Base-by-base conservation (phyloP, 768 basidiomycete species). In the Coprinopsis sp. region DNA sequence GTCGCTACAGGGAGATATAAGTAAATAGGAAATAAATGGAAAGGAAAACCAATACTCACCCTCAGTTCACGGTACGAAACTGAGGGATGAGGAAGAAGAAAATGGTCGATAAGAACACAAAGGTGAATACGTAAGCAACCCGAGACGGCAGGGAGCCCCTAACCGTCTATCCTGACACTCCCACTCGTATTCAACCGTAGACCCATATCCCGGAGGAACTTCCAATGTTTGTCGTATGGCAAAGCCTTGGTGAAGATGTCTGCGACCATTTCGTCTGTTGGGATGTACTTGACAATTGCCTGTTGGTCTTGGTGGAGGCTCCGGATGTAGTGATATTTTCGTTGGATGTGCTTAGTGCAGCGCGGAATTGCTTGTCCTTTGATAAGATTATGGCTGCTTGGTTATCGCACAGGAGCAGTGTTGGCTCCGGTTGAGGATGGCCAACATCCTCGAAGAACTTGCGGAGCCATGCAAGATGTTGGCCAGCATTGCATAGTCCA, bases 291-390 rank as follows among this genome's bases (percentile, higher is more conserved):
- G 1, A 52, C 43, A 2, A 8, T n/a, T 3, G 49, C 54, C 12
- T 39, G 34, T 16, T 46, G 53, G 14, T 44, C 50, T n/a, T 65
- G 50, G 22, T 39, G 23, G 3, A 41, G 11, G 16, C 24, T 55
- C 0, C 62, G 59, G 19, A 68, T 51, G 37, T 58, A 63, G 44
- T 69, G 66, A 47, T 64, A 62, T 14, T 60, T 59, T 13, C 64
- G 54, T 36, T 67, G 60, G 44, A 72, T 71, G 55, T 72, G 70
- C 44, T 70, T 72, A 2, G 64, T 64, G 2, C 62, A 7, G 59
- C 43, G 19, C 65, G 65, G 38, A 58, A 59, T 23, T 54, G 48
- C 2, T 51, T 25, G 21, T 55, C 51, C 28, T 54, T 54, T 1
- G 61, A 45, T 8, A 64, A 54, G 0, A 49, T 50, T 24, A 63